These are phyloP conservation scores for Schizosaccharomyces lindneri DNA, from an alignment of 805 yeast genomes.

Conservation along the genomic window DNA sequence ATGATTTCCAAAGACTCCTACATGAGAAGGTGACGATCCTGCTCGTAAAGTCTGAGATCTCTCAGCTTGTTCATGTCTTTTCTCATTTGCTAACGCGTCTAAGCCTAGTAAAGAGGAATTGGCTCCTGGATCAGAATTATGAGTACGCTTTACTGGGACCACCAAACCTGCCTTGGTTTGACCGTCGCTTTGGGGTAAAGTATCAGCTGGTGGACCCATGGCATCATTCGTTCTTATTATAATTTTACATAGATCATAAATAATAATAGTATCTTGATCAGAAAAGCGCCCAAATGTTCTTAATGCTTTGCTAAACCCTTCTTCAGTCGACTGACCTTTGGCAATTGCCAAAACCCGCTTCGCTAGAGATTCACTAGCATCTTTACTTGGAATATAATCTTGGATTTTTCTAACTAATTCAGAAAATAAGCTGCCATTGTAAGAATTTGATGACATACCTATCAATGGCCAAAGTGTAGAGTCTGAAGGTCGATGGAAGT, in stretches of 20 bases:
- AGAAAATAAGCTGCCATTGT: background rate
- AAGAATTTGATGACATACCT: background rate
- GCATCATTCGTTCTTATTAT: background rate
- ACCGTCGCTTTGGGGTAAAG: background rate
- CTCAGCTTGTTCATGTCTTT: background rate
- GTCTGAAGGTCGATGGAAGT: too few relatives aligned
- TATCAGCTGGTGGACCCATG: background rate
- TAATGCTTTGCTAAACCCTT: background rate
- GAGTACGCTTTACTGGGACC: background rate
- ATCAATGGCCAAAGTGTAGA: background rate
- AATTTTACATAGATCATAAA: background rate
- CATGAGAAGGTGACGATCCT: background rate
- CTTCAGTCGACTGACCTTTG: background rate
- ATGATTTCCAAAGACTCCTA: background rate
- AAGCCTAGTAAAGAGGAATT: too few relatives aligned
- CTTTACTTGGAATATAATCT: background rate
- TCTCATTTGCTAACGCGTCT: too few relatives aligned
- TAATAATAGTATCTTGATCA: background rate
- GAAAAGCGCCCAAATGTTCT: background rate
- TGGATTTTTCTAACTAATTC: background rate
- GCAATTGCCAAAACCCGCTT: background rate
- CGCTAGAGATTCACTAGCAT: background rate
- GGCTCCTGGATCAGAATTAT: too few relatives aligned
- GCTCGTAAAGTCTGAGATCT: background rate
- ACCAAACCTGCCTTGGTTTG: background rate